These are phyloP conservation scores for Salix koriyanagi DNA, from an alignment of 345 rosid species.

Conservation along the genomic window DNA sequence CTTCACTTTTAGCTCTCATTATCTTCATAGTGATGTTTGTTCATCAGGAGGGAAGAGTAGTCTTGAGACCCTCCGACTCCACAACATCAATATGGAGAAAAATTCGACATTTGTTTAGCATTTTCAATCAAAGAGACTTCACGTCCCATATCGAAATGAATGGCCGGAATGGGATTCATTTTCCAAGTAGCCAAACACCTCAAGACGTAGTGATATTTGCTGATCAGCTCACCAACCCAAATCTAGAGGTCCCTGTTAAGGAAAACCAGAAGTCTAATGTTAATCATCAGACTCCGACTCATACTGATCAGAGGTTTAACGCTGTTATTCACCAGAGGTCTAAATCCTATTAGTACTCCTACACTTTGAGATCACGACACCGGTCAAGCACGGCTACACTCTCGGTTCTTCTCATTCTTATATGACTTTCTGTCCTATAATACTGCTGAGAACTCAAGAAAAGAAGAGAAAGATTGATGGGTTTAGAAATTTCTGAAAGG, in stretches of 20 bases:
- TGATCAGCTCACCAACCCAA: background rate
- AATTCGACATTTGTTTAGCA: constrained; percentile 1
- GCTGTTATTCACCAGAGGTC: no score
- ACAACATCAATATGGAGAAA: background rate
- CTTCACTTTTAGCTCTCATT: constrained; percentile 2
- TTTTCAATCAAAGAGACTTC: constrained; percentile 11
- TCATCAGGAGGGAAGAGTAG: background rate
- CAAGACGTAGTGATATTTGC: background rate
- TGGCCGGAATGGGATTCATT: background rate
- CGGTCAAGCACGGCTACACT: no score
- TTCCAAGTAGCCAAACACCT: background rate
- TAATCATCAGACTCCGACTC: no score
- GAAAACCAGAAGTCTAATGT: background rate
- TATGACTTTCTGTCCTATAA: no score
- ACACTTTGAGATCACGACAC: no score
- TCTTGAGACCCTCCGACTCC: background rate
- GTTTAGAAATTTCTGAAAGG: no score
- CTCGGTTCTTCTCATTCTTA: no score
- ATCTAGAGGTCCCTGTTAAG: background rate
- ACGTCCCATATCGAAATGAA: constrained; percentile 1
- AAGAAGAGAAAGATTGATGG: no score
- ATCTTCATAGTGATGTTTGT: background rate
- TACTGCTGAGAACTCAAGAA: no score
- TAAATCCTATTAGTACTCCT: no score
- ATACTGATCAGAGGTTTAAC: no score